Evolutionary conservation across 805 yeast species (phyloP).

Genomic region (Danielozyma ontarioensis): DNA sequence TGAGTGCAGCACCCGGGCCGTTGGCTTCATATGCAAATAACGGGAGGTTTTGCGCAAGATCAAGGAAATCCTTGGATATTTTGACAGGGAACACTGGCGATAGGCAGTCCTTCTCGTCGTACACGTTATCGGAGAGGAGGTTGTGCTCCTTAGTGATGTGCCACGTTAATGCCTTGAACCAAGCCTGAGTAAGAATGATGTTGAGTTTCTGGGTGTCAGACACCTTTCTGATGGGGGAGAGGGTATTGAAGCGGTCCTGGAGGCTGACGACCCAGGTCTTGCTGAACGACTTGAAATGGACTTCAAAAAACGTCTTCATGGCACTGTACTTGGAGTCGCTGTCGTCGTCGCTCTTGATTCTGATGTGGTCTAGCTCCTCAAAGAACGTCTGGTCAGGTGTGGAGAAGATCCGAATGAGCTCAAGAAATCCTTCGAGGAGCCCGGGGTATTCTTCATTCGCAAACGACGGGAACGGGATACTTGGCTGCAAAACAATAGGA

Average conservation of each 20-base stretch:
- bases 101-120: conserved; percentile 8
- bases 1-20: conserved; percentile 14
- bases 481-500: conserved; percentile 12
- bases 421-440: conserved; percentile 10
- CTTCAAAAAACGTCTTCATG: background rate
- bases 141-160: conserved; percentile 12
- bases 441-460: conserved; percentile 12
- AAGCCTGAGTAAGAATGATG: conserved; percentile 11
- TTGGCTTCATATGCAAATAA: conserved; percentile 14
- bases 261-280: conserved; percentile 9
- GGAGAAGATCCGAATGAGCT: conserved; percentile 10
- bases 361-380: conserved; percentile 2
- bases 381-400: conserved; percentile 13
- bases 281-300: background rate
- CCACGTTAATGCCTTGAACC: conserved; percentile 15
- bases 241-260: conserved; percentile 6
- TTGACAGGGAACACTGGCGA: conserved; percentile 8
- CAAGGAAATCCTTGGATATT: conserved; percentile 10
- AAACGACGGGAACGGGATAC: conserved; percentile 10
- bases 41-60: conserved; percentile 7
- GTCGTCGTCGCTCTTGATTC: background rate
- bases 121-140: background rate
- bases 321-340: background rate
- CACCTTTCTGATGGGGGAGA: conserved; percentile 4
- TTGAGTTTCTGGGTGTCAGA: conserved; percentile 12